A percentile compares a stretch with the other conserved stretches of the same genome.
phyloP scores from a whole-genome alignment of 177 flowering plant genomes.

The Tripterygium wilfordii region DNA sequence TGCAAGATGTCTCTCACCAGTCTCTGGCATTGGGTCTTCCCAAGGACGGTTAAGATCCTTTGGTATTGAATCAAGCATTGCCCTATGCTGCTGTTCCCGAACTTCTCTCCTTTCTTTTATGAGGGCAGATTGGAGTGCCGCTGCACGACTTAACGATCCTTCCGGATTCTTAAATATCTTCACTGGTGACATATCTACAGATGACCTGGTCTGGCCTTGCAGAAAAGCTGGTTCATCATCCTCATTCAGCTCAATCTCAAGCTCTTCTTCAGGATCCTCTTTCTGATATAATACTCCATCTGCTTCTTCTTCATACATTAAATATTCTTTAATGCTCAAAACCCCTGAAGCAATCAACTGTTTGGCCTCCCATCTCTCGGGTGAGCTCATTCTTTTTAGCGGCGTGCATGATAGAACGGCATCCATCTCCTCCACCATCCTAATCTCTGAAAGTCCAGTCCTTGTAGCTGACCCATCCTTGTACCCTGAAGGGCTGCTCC shows the following conservation, averaged over 20 bases:
- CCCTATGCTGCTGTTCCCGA: constrained; percentile 84
- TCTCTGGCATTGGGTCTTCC: constrained; percentile 99
- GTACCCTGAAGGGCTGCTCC: constrained; percentile 51
- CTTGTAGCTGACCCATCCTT: constrained; percentile 48
- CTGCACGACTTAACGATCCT: constrained; percentile 92
- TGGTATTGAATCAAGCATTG: constrained; percentile 96
- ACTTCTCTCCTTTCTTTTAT: constrained; percentile 94
- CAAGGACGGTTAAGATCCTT: constrained; percentile 98
- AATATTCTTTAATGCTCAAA: constrained; percentile 57
- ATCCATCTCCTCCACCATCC: constrained; percentile 62
- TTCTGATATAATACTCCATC: constrained; percentile 74
- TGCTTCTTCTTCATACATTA: constrained; percentile 79
- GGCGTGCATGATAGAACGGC: constrained; percentile 61
- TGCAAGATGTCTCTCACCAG: constrained; percentile 96
- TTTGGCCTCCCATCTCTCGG: constrained; percentile 93
- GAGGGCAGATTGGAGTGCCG: constrained; percentile 87
- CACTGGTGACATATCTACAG: constrained; percentile 88
- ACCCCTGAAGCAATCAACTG: constrained; percentile 91
- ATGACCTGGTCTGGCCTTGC: constrained; percentile 76
- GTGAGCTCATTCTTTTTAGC: constrained; percentile 89
- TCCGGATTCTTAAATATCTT: constrained; percentile 92
- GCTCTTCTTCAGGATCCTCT: constrained; percentile 92
- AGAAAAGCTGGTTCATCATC: constrained; percentile 91
- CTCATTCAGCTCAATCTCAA: constrained; percentile 91
- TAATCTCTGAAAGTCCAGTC: constrained; percentile 81